Conservation (phyloP, 441 rosid genomes). For the Raphanus hybrid region DNA sequence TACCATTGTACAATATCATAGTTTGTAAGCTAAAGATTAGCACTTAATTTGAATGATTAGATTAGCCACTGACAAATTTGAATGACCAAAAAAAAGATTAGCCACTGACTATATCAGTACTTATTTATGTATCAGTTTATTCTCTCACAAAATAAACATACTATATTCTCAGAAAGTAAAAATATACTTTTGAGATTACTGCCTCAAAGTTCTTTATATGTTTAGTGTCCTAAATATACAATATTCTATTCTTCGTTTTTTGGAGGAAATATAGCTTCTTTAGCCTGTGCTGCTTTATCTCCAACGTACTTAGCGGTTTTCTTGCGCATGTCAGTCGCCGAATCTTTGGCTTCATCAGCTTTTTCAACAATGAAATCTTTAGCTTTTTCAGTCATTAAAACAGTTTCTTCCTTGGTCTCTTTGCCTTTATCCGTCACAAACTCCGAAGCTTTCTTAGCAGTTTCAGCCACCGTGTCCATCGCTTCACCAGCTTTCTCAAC, state of each 20-base stretch:
- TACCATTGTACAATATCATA: neutral
- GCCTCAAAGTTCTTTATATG: neutral
- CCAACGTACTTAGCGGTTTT: constrained; percentile 28
- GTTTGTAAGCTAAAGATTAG: neutral
- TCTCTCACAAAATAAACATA: neutral
- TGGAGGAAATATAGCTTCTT: constrained; percentile 35
- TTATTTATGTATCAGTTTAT: neutral
- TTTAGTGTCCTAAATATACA: constrained; percentile 1
- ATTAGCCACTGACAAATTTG: too few relatives aligned
- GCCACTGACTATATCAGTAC: neutral
- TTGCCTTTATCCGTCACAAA: constrained; percentile 34
- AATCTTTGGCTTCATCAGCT: constrained; percentile 25
- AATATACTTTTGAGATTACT: neutral
- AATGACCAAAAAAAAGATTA: too few relatives aligned
- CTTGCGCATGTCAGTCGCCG: constrained; percentile 20
- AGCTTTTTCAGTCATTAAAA: constrained; percentile 25
- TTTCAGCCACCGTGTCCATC: constrained; percentile 34
- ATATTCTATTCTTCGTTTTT: constrained; percentile 13
- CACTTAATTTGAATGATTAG: neutral
- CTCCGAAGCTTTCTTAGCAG: constrained; percentile 32
- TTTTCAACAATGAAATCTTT: constrained; percentile 34
- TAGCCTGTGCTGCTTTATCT: constrained; percentile 36
- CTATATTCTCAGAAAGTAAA: neutral
- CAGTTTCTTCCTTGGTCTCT: constrained; percentile 29
- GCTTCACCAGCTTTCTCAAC: constrained; percentile 39